Evolutionary conservation across 306 rosid genomes (phyloP).

Genomic region (Cotoneaster glaucophyllus): DNA sequence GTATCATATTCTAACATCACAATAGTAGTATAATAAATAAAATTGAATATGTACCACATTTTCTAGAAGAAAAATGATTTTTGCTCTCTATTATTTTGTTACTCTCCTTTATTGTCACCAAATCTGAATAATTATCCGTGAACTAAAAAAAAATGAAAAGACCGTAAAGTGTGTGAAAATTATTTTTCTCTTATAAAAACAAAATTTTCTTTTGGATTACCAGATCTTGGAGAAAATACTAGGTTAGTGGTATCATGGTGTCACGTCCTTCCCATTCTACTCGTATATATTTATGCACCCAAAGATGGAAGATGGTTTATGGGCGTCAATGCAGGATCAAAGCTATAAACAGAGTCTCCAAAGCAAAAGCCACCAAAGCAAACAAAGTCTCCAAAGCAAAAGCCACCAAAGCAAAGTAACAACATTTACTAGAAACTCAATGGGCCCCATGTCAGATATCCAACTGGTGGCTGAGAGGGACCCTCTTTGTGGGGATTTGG

Average conservation of each 20-base stretch:
- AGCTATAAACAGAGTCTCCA: neutral
- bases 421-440: neutral
- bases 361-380: neutral
- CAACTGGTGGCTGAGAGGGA: constrained; percentile 48
- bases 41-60: too few relatives aligned
- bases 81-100: too few relatives aligned
- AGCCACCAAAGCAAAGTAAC: neutral
- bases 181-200: too few relatives aligned
- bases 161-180: too few relatives aligned
- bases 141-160: too few relatives aligned
- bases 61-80: too few relatives aligned
- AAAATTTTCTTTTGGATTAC: neutral
- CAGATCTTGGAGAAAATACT: neutral
- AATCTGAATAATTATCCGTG: too few relatives aligned
- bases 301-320: constrained; percentile 2
- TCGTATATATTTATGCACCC: neutral
- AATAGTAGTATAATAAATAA: too few relatives aligned
- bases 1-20: too few relatives aligned
- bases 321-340: neutral
- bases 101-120: too few relatives aligned
- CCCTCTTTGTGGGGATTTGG: too few relatives aligned
- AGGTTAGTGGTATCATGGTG: neutral
- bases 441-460: constrained; percentile 52
- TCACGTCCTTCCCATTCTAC: neutral
- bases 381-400: neutral